phyloP scores from a whole-genome alignment of 2,329 filamentous ascomycete species.

The Pezicula carpinea region DNA sequence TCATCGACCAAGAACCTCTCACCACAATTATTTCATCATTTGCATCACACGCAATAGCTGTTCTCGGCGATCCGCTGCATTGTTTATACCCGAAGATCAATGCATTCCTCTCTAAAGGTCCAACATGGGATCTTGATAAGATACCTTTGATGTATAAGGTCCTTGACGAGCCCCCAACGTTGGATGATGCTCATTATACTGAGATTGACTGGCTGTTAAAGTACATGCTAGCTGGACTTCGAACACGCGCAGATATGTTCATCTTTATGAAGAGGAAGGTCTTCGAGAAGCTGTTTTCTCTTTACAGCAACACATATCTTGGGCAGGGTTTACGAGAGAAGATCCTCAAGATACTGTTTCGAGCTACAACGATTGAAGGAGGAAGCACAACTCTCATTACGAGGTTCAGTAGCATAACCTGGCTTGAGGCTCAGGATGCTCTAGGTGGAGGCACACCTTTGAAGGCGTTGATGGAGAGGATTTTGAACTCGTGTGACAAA shows the following conservation, averaged over 20 bases:
- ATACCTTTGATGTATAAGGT: conserved; percentile 66
- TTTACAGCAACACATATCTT: conserved; percentile 65
- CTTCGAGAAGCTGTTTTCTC: conserved; percentile 69
- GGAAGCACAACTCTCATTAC: conserved; percentile 80
- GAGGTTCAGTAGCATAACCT: conserved; percentile 67
- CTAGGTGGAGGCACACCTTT: conserved; percentile 42
- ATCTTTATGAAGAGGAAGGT: conserved; percentile 58
- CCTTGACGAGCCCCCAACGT: conserved; percentile 59
- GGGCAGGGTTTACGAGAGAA: conserved; percentile 48
- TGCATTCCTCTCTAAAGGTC: conserved; percentile 72
- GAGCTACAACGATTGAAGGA: conserved; percentile 61
- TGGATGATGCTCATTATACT: conserved; percentile 67
- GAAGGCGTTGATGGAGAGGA: conserved; percentile 48
- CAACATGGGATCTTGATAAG: conserved; percentile 69
- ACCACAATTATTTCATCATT: conserved; percentile 75
- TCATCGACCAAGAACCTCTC: conserved; percentile 53
- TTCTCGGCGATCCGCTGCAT: conserved; percentile 74
- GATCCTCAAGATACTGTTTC: conserved; percentile 57
- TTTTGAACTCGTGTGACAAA: conserved; percentile 63
- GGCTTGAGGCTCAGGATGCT: conserved; percentile 61
- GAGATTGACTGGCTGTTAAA: conserved; percentile 72
- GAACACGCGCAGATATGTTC: conserved; percentile 52
- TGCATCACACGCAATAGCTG: conserved; percentile 61
- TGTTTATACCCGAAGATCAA: conserved; percentile 84
- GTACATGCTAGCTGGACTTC: conserved; percentile 65